Evolutionary conservation across 139 green algal genomes (phyloP).

Genomic region (Gonium pectorale): DNA sequence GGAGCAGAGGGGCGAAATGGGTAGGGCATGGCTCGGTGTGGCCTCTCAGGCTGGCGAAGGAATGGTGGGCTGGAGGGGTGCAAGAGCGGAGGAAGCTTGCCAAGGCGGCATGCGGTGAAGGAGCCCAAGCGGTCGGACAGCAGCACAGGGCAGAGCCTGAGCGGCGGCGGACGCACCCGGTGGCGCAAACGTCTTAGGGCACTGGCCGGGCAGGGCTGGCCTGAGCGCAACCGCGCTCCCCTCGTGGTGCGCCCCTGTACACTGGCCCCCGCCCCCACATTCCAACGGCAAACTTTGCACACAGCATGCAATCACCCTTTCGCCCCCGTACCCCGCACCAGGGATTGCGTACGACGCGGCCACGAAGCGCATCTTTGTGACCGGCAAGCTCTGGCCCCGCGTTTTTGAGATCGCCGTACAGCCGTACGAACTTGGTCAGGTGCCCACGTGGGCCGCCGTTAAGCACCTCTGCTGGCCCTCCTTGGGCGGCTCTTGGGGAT

Average conservation of each 20-base stretch:
- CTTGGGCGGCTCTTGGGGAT: too few relatives aligned
- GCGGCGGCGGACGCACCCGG: neutral
- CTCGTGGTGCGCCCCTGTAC: neutral
- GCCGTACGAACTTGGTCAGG: neutral
- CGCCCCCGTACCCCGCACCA: too few relatives aligned
- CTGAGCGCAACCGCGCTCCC: too few relatives aligned
- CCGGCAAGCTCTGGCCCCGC: slow-evolving; percentile 85
- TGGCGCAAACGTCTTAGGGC: too few relatives aligned
- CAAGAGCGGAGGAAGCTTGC: neutral
- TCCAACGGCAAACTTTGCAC: neutral
- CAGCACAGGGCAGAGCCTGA: neutral
- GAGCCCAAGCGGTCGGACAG: neutral
- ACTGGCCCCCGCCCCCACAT: neutral
- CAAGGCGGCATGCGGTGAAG: neutral
- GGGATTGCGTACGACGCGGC: slow-evolving; percentile 88
- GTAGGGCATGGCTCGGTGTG: neutral
- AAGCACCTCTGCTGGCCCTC: slow-evolving; percentile 11
- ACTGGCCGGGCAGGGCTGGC: too few relatives aligned
- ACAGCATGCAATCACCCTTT: neutral
- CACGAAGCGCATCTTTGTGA: slow-evolving; percentile 82
- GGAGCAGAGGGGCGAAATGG: neutral
- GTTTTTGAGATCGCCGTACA: slow-evolving; percentile 72
- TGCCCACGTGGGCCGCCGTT: neutral
- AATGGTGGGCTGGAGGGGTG: neutral
- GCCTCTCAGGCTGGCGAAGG: neutral